Base-by-base conservation (phyloP, 768 basidiomycete species). In the Psilocybe sp. region DNA sequence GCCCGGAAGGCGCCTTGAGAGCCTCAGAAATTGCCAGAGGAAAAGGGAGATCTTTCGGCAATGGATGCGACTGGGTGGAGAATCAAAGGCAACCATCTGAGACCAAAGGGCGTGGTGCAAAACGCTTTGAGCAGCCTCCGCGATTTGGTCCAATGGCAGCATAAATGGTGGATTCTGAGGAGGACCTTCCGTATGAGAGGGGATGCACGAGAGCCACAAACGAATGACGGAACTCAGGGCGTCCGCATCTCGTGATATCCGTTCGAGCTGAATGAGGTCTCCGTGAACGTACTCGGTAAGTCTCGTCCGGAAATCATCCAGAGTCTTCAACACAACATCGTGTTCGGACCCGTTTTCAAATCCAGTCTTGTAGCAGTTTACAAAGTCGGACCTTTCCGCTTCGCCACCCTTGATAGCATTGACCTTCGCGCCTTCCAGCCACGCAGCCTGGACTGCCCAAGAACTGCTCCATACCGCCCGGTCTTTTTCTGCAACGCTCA, bases 391-490 rank as follows among this genome's bases (percentile, higher is more conserved):
- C 47, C 84, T 78, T 61, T 93, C 90, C 12, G 64, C 64, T 52
- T 85, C 80, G 5, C 92, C 93, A 2, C 76, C 77, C 57, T 72
- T 78, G 11, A 84, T 63, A 0, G 80, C 77, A 59, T 98, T 97
- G 15, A 93, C 73, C 46, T 74, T 77, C 7, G 79, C 76, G 1
- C 95, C 93, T 57, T 90, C 87, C 3, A 91, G 60, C 87, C 89
- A 95, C 6, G 81, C 81, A 0, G 79, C 74, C 15, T 80, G 64
- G 14, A 78, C 70, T 14, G 70, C 69, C 80, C 84, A 83, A 3
- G 81, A 54, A 10, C 83, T 80, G 1, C 76, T 74, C 61, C 76
- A 78, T 6, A 64, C 59, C 11, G 46, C 55, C 69, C 69, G 75
- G 44, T 70, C 64, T 31, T 58, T 56, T 12, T 66, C 62, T 6